phyloP scores from a whole-genome alignment of 2,329 filamentous ascomycete species.

The Neonectria neomacrospora region DNA sequence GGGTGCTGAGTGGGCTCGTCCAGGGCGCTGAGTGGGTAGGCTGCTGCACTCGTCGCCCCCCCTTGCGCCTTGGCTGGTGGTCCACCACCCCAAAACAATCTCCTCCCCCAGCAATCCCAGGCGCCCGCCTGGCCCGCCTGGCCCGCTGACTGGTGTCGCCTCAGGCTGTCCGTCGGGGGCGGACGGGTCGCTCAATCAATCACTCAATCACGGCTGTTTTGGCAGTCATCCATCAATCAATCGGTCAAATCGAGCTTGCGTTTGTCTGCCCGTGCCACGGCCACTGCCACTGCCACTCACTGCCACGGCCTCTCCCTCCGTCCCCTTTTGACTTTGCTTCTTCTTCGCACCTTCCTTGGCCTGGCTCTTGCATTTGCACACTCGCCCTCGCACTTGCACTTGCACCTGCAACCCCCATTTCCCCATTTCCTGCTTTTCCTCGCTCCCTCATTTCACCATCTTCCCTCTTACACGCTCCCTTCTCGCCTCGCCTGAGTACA shows the following conservation, averaged over 20 bases:
- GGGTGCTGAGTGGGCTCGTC: constrained; percentile 17
- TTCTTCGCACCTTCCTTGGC: constrained; percentile 41
- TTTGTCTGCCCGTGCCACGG: constrained; percentile 12
- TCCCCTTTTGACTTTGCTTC: constrained; percentile 41
- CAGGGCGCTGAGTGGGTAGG: constrained; percentile 21
- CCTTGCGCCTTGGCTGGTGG: constrained; percentile 27
- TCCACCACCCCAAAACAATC: constrained; percentile 25
- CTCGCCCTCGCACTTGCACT: constrained; percentile 18
- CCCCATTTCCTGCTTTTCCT: constrained; percentile 44
- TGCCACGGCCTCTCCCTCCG: constrained; percentile 33
- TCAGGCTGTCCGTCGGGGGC: constrained; percentile 36
- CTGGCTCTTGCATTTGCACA: constrained; percentile 31
- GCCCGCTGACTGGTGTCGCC: constrained; percentile 35
- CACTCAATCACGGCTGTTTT: constrained; percentile 38
- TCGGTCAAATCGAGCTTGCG: constrained; percentile 35
- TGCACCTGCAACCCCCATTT: constrained; percentile 27
- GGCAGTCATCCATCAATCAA: constrained; percentile 26
- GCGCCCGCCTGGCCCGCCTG: constrained; percentile 20
- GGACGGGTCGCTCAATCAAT: constrained; percentile 37
- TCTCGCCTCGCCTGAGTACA: constrained; percentile 41
- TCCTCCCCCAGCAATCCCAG: constrained; percentile 12
- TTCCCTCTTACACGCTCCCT: constrained; percentile 44
- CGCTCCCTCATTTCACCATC: constrained; percentile 39
- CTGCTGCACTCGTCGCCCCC: constrained; percentile 11
- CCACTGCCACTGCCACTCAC: constrained; percentile 33